A percentile compares a stretch with the other conserved stretches of the same genome.
Conservation (phyloP, 306 rosid species). For the Dalbergia oliveri region DNA sequence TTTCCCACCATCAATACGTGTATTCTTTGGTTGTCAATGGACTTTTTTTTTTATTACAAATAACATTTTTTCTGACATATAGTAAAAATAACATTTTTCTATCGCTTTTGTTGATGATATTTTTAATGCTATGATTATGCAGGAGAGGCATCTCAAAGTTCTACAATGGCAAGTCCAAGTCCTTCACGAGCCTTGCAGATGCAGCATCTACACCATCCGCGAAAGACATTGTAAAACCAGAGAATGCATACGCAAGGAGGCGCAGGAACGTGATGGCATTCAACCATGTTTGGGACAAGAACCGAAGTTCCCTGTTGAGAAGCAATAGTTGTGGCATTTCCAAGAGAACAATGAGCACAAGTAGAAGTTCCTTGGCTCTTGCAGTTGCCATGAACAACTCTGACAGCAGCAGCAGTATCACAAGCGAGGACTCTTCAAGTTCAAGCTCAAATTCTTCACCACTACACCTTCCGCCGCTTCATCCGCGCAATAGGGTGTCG, state of each 20-base stretch:
- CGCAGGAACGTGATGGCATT: slow-evolving; percentile 75
- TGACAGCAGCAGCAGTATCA: slow-evolving; percentile 63
- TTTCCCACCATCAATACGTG: too few species aligned
- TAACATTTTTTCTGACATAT: neutral
- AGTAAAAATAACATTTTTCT: neutral
- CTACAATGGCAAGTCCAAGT: slow-evolving; percentile 82
- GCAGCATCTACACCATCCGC: slow-evolving; percentile 58
- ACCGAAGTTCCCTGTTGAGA: slow-evolving; percentile 59
- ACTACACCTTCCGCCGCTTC: slow-evolving; percentile 61
- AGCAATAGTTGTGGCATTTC: slow-evolving; percentile 72
- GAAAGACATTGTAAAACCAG: slow-evolving; percentile 82
- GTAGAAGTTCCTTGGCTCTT: slow-evolving; percentile 76
- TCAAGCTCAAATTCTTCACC: slow-evolving; percentile 53
- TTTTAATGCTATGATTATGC: slow-evolving; percentile 38
- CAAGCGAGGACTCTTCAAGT: slow-evolving; percentile 71
- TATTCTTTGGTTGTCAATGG: too few species aligned
- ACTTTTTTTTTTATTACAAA: too few species aligned
- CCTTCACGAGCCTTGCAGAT: slow-evolving; percentile 74
- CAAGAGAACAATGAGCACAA: slow-evolving; percentile 75
- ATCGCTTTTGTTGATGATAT: slow-evolving; percentile 15
- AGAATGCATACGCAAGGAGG: slow-evolving; percentile 73
- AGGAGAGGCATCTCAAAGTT: slow-evolving; percentile 87
- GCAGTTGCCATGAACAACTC: slow-evolving; percentile 79
- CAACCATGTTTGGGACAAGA: slow-evolving; percentile 72
- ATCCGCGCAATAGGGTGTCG: slow-evolving; percentile 47